These are phyloP conservation scores for Oryza officinalis DNA, from an alignment of 176 grass and related monocot genomes.

Conservation along the genomic window DNA sequence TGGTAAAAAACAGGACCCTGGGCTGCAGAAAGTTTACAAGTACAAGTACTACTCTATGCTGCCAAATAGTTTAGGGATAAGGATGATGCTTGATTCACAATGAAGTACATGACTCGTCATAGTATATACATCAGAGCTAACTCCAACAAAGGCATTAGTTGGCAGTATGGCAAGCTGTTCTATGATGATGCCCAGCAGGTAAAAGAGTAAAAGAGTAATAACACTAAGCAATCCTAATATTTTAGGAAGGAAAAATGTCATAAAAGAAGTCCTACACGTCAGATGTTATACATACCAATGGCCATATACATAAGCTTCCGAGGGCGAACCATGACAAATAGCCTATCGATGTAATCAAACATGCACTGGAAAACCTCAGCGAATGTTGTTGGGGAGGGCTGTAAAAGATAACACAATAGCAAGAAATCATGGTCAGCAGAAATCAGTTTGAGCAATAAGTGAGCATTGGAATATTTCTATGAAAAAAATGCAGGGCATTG, in stretches of 20 bases:
- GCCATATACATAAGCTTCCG: conserved; percentile 94
- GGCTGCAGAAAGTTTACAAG: conserved; percentile 11
- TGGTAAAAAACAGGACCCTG: neutral
- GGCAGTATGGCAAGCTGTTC: neutral
- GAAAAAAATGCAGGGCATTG: conserved; percentile 1
- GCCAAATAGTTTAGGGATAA: conserved; percentile 7
- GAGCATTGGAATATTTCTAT: neutral
- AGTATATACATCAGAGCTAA: conserved; percentile 24
- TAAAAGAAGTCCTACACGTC: conserved; percentile 7
- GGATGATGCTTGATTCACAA: conserved; percentile 1
- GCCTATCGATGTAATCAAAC: conserved; percentile 96
- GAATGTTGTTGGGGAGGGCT: conserved; percentile 93
- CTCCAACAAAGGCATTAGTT: neutral
- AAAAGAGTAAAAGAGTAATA: conserved; percentile 12
- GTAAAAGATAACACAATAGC: conserved; percentile 31
- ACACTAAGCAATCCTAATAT: neutral
- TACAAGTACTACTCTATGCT: conserved; percentile 7
- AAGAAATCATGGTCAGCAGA: conserved; percentile 20
- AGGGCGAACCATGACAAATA: conserved; percentile 95
- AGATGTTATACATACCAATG: conserved; percentile 64
- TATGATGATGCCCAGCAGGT: neutral
- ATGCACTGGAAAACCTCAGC: conserved; percentile 92
- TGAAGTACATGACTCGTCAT: neutral
- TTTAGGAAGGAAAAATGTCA: neutral
- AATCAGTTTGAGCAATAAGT: neutral